A percentile compares a stretch with the other conserved stretches of the same genome.
These are phyloP conservation scores for Boletus rufocinnamomeus DNA, from an alignment of 768 basidiomycete species.

Conservation along the genomic window DNA sequence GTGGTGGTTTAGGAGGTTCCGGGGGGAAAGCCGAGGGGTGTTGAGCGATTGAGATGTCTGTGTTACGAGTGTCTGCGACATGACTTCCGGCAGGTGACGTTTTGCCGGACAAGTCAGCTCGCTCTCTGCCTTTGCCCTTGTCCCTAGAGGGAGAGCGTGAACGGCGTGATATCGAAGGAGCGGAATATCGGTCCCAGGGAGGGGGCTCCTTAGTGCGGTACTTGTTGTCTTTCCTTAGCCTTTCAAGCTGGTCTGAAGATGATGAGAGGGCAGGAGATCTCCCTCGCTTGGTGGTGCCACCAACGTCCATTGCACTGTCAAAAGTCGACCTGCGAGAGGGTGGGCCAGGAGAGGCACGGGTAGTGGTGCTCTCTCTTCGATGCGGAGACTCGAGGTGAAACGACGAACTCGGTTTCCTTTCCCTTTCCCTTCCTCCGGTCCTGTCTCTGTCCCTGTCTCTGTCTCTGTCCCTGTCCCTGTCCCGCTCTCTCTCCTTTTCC, in stretches of 20 bases:
- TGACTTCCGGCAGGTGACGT: constrained; percentile 3
- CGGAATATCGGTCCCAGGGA: constrained; percentile 11
- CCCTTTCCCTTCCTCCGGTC: not conserved
- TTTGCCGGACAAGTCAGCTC: not conserved
- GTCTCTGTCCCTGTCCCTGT: not conserved
- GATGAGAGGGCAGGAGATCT: constrained; percentile 30
- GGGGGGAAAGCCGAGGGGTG: constrained; percentile 8
- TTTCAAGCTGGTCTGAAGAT: constrained; percentile 31
- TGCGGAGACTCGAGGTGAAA: constrained; percentile 9
- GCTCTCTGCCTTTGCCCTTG: constrained; percentile 8
- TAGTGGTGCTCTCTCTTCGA: constrained; percentile 21
- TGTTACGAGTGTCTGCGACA: not conserved
- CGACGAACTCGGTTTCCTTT: constrained; percentile 15
- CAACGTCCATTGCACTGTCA: constrained; percentile 9
- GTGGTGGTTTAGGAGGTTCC: constrained; percentile 18
- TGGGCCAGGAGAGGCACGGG: constrained; percentile 14
- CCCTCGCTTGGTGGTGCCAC: constrained; percentile 11
- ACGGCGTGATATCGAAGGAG: constrained; percentile 5
- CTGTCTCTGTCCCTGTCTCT: not conserved
- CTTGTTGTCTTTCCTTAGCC: constrained; percentile 20
- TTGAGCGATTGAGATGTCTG: not conserved
- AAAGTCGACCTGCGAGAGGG: constrained; percentile 20
- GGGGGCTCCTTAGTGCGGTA: constrained; percentile 1
- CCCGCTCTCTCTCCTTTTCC: constrained; percentile 1
- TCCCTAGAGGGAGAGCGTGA: constrained; percentile 18